Base-by-base conservation (phyloP, 495 filamentous ascomycete species). In the Aspergillus taichungensis region DNA sequence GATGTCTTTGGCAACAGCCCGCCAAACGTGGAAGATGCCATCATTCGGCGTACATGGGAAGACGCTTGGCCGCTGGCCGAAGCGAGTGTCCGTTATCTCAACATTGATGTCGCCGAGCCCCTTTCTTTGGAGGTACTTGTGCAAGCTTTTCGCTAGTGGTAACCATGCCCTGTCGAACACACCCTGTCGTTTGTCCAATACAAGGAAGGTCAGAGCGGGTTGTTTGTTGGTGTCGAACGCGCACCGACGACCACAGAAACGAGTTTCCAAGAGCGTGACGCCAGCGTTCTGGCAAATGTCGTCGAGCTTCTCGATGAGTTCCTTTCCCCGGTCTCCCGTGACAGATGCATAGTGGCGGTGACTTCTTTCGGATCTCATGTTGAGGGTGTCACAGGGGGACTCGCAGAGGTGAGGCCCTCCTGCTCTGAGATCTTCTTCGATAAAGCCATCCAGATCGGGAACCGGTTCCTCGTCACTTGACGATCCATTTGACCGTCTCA, bases 361-460 rank as follows among this genome's bases (percentile, higher is more conserved):
- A 24, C 4, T 4, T 24, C 18, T 4, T 24, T 4, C 2, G 18
- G 18, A 4, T 1, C 1, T 4, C 18, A 24, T 2, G 24, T 14
- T 31, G 14, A 39, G 6, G 9, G 13, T 50, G 8, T 37, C 13
- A 18, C 42, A 45, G 5, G 47, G 47, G 2, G 35, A 12, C 13
- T 45, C 32, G 7, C n/a, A 37, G 13, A 50, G 42, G 8, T 13
- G 8, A 1, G 47, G 47, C 1, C 47, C 47, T 10, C 47, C 42
- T 1, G 47, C 47, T n/a, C 47, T 10, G 10, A 50, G 37, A 14
- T 50, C 42, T n/a, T 45, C 42, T 10, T 50, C 47, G 2, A 40
- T 7, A 36, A 50, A 41, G 8, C 47, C 42, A 13, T 50, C 47
- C 3, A 3, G 27, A 5, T 4, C 14, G 8, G 6, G 33, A 6